Percentiles rank a stretch among this genome's conserved stretches.
These are phyloP conservation scores for Cadophora sp. DNA, from an alignment of 2,329 filamentous ascomycete species.

Conservation along the genomic window DNA sequence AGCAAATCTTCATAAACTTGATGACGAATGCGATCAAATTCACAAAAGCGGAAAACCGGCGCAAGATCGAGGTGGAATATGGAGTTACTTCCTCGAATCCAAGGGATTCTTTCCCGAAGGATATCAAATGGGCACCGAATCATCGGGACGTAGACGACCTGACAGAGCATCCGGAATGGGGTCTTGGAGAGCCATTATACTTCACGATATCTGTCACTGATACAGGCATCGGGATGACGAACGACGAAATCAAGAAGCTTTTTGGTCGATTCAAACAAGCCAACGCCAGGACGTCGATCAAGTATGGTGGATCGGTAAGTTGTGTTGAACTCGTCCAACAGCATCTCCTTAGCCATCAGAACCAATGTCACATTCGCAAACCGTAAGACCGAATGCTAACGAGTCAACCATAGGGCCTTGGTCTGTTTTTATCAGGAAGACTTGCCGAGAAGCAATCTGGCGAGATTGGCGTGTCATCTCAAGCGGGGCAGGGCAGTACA, in stretches of 20 bases:
- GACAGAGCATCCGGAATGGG: slow-evolving; percentile 41
- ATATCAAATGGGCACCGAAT: slow-evolving; percentile 37
- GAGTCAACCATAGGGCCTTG: slow-evolving; percentile 59
- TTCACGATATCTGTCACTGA: slow-evolving; percentile 78
- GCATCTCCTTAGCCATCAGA: background rate
- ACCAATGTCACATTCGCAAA: background rate
- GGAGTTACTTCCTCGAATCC: slow-evolving; percentile 31
- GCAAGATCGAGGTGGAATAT: slow-evolving; percentile 57
- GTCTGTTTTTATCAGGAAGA: slow-evolving; percentile 78
- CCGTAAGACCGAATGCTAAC: background rate
- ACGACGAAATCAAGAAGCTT: slow-evolving; percentile 73
- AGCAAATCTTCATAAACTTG: slow-evolving; percentile 83
- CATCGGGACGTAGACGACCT: slow-evolving; percentile 29
- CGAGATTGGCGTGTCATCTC: slow-evolving; percentile 75
- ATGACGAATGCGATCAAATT: slow-evolving; percentile 86
- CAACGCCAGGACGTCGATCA: slow-evolving; percentile 72
- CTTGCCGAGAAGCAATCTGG: slow-evolving; percentile 81
- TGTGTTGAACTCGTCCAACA: background rate
- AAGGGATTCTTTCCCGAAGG: slow-evolving; percentile 26
- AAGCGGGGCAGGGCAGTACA: slow-evolving; percentile 71
- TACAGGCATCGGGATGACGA: slow-evolving; percentile 75
- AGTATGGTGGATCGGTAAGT: slow-evolving; percentile 72
- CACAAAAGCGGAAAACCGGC: slow-evolving; percentile 67
- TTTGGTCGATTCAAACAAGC: slow-evolving; percentile 86
- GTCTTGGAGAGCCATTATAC: slow-evolving; percentile 60